Evolutionary conservation across 768 basidiomycete species (phyloP).

Genomic region (Suillus bovinus): DNA sequence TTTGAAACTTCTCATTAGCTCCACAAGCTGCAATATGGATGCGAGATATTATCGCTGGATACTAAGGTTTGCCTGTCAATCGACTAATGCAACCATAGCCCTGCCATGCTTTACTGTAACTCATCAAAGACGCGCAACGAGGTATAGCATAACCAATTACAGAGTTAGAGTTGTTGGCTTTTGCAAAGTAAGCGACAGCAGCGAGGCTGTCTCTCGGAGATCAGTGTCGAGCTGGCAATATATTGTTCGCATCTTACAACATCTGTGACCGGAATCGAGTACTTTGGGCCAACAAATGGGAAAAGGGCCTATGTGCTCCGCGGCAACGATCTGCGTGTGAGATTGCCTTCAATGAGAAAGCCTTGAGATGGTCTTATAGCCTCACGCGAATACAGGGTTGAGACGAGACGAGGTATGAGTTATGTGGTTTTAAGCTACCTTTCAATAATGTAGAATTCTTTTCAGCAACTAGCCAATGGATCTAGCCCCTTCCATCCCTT

Average conservation of each 20-base stretch:
- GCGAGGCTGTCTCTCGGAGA: no score
- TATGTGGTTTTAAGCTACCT: conserved; percentile 20
- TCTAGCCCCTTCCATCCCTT: conserved; percentile 23
- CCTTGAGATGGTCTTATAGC: neutral
- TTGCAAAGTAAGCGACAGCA: no score
- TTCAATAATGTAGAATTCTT: neutral
- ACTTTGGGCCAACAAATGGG: neutral
- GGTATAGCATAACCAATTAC: no score
- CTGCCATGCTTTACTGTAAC: no score
- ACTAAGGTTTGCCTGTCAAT: neutral
- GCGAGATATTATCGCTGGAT: neutral
- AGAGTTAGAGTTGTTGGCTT: no score
- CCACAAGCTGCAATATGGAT: neutral
- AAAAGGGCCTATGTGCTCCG: neutral
- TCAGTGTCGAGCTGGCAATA: neutral
- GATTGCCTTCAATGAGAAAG: neutral
- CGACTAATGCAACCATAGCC: neutral
- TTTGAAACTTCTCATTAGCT: neutral
- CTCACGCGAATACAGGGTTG: neutral
- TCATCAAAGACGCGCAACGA: no score
- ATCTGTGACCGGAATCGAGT: no score
- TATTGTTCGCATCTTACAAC: no score
- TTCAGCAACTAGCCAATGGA: conserved; percentile 12
- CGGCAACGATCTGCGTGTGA: neutral
- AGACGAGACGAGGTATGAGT: neutral